Evolutionary conservation across 192 early-diverging fungal species (phyloP), one percentile per base, ranked within the genome.

Genomic region (Coemansia sp.): DNA sequence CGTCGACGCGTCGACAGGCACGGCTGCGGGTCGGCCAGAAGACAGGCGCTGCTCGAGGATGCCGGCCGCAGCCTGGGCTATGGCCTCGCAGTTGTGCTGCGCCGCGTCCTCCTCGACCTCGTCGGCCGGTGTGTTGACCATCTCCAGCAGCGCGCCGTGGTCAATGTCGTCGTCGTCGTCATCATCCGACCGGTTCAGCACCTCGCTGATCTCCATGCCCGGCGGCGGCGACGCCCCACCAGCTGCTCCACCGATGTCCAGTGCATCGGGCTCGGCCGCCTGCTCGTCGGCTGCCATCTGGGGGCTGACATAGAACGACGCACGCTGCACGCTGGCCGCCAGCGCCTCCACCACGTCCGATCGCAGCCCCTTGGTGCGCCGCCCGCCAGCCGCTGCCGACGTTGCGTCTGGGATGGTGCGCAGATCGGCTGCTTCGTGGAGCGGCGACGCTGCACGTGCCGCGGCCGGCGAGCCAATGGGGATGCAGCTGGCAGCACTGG

Each of bases 101-200:
- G 55, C 60, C 0, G 52, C 65, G 4, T 54, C n/a, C 24, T 46
- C 63, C 58, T 34, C 32, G 48, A 56, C 10, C 22, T 86, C 82
- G n/a, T 65, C 66, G 18, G 38, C 53, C 33, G 73, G 73, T 40
- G 84, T 59, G 72, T 89, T 76, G 63, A 76, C 75, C 66, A 82
- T 82, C 53, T 84, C 82, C 57, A 73, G 38, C 55, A 80, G 60
- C 10, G 73, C 67, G 35, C 80, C 70, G 9, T 65, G 74, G 42
- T 84, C 77, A 41, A 70, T 53, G 39, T 67, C 65, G 60, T 77
- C 71, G 56, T 75, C 75, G 60, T 78, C 74, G 53, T 82, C 67
- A 17, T 78, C 72, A 53, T 68, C 65, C 27, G 70, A 73, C 19
- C 70, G 67, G 60, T 80, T 80, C 37, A 80, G 76, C 19, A 72